phyloP scores from a whole-genome alignment of 495 filamentous ascomycete species.

The Rusavskia elegans region DNA sequence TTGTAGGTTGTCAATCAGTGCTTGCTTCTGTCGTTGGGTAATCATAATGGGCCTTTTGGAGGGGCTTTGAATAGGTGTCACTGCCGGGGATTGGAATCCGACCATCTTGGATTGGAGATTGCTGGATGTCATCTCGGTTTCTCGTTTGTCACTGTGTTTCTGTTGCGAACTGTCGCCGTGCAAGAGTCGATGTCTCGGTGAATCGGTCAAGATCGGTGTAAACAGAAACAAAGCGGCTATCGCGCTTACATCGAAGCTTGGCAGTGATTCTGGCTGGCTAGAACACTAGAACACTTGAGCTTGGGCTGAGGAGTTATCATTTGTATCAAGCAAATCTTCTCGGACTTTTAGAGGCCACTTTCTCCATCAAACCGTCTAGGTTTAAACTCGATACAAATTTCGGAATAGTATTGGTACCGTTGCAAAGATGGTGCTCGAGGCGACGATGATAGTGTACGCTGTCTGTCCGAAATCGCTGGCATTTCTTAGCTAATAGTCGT shows the following conservation, averaged over 20 bases:
- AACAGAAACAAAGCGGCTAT: not conserved
- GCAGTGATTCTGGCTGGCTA: conserved; percentile 5
- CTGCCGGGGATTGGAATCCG: conserved; percentile 23
- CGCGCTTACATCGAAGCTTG: not conserved
- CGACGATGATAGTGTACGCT: conserved; percentile 58
- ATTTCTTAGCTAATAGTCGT: conserved; percentile 14
- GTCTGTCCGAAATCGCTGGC: not conserved
- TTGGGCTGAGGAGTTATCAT: no score
- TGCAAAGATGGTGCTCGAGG: conserved; percentile 46
- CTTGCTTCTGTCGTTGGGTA: conserved; percentile 68
- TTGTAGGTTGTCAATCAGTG: conserved; percentile 81
- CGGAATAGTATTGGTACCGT: no score
- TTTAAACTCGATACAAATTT: no score
- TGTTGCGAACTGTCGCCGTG: no score
- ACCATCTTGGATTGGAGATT: conserved; percentile 14
- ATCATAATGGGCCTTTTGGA: conserved; percentile 47
- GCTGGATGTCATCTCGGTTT: not conserved
- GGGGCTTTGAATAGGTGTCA: conserved; percentile 39
- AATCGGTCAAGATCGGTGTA: not conserved
- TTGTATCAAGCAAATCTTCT: no score
- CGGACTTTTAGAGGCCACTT: no score
- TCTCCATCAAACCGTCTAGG: no score
- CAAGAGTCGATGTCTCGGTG: no score
- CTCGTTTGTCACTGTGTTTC: not conserved
- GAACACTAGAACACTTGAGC: no score